These are phyloP conservation scores for Fusarium irregulare DNA, from an alignment of 2,329 filamentous ascomycete genomes.

Conservation along the genomic window DNA sequence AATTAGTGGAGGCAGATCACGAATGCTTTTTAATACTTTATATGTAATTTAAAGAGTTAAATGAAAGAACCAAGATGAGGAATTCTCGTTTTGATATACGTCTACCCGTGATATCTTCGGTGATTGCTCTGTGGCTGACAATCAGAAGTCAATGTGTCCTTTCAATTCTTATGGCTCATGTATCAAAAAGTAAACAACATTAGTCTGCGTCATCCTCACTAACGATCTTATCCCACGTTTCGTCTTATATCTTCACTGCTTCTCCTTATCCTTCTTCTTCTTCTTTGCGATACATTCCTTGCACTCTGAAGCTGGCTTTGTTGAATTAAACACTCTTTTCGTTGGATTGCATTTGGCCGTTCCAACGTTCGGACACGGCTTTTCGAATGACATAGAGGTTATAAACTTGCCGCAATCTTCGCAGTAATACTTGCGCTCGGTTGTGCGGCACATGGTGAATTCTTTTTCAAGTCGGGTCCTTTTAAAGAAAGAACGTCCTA, in stretches of 20 bases:
- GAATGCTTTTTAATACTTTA: rapidly evolving
- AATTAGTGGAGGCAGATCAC: not conserved
- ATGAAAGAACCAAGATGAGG: not conserved
- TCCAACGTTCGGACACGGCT: not conserved
- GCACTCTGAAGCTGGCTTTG: not conserved
- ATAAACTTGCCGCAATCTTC: not conserved
- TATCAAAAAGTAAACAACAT: not conserved
- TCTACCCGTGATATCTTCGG: not conserved
- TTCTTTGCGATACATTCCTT: not conserved
- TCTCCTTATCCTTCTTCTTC: not conserved
- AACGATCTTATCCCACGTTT: rapidly evolving
- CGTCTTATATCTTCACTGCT: rapidly evolving
- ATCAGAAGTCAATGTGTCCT: not conserved
- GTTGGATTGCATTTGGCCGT: not conserved
- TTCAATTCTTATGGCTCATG: not conserved
- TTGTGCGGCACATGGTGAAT: not conserved
- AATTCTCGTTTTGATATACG: not conserved
- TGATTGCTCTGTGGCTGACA: not conserved
- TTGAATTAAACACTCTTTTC: not conserved
- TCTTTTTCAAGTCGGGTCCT: rapidly evolving
- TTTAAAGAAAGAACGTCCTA: not conserved
- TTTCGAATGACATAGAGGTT: not conserved
- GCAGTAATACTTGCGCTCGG: not conserved
- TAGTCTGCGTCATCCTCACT: not conserved
- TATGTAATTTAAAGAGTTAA: rapidly evolving